A percentile compares a stretch with the other conserved stretches of the same genome.
Evolutionary conservation across 495 filamentous ascomycete genomes (phyloP).

Genomic region (Xylaria palmicola): DNA sequence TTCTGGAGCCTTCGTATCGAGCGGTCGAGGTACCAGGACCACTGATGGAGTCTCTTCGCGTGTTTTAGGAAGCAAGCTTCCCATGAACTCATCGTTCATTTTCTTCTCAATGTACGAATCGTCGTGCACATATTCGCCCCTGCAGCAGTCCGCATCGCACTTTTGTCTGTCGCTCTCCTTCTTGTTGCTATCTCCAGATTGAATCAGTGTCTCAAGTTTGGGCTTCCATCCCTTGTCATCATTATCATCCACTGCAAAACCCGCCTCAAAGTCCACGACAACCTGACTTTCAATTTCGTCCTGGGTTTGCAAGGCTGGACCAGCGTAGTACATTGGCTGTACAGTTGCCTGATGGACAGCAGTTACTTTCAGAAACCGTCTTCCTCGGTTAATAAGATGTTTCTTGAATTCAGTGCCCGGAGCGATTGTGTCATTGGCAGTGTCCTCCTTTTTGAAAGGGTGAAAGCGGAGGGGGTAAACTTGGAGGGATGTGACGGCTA

Average conservation of each 20-base stretch:
- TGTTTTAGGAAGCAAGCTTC: conserved; percentile 20
- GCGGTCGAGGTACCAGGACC: not conserved
- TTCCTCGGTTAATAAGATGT: conserved; percentile 33
- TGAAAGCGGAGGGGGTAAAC: conserved; percentile 38
- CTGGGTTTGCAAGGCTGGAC: conserved; percentile 24
- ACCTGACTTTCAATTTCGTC: conserved; percentile 48
- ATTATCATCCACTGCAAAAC: conserved; percentile 17
- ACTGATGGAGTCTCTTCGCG: conserved; percentile 17
- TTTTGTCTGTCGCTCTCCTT: not conserved
- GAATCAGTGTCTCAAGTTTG: not conserved
- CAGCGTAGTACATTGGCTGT: conserved; percentile 40
- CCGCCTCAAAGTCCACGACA: conserved; percentile 43
- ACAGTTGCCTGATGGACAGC: conserved; percentile 10
- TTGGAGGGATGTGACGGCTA: not conserved
- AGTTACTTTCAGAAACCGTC: conserved; percentile 31
- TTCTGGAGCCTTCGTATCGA: too few relatives aligned
- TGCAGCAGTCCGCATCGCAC: conserved; percentile 26
- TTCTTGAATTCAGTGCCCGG: too few relatives aligned
- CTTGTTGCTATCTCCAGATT: not conserved
- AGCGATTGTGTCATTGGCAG: too few relatives aligned
- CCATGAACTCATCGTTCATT: conserved; percentile 30
- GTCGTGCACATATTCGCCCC: conserved; percentile 18
- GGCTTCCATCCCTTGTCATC: conserved; percentile 16
- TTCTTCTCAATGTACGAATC: conserved; percentile 35
- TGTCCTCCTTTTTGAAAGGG: conserved; percentile 21